These are phyloP conservation scores for Pythium phragmitis DNA, from an alignment of 352 stramenopile genomes.

Conservation along the genomic window DNA sequence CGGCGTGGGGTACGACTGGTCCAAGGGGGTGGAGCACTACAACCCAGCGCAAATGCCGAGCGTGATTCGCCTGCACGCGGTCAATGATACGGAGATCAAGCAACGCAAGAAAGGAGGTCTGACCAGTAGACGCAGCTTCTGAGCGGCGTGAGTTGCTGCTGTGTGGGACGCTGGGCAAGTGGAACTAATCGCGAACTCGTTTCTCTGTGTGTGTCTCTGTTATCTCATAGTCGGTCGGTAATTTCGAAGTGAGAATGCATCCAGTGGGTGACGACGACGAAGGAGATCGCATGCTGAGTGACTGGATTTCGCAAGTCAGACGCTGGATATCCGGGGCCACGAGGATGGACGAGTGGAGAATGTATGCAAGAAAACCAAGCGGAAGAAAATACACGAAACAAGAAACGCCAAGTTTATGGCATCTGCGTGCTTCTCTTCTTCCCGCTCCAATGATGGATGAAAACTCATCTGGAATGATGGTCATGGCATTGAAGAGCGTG, in stretches of 20 bases:
- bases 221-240: constrained; percentile 12
- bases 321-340: no score
- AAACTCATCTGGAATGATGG: background rate
- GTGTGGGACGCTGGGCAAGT: constrained; percentile 12
- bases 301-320: no score
- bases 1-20: constrained; percentile 97
- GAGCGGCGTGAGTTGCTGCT: constrained; percentile 12
- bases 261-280: background rate
- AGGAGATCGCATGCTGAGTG: background rate
- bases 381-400: no score
- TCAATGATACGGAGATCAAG: constrained; percentile 94
- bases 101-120: constrained; percentile 91
- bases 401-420: no score
- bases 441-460: background rate
- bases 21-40: constrained; percentile 91
- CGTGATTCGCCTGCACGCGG: constrained; percentile 92
- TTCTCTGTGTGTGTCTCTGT: constrained; percentile 1
- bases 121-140: constrained; percentile 25
- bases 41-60: constrained; percentile 76
- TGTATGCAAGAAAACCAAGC: no score
- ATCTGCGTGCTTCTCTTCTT: no score
- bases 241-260: background rate
- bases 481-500: background rate
- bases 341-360: no score
- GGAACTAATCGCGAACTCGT: constrained; percentile 24